These are phyloP conservation scores for Yamadazyma spencermartinsiae DNA, from an alignment of 1,139 yeast species.

Conservation along the genomic window DNA sequence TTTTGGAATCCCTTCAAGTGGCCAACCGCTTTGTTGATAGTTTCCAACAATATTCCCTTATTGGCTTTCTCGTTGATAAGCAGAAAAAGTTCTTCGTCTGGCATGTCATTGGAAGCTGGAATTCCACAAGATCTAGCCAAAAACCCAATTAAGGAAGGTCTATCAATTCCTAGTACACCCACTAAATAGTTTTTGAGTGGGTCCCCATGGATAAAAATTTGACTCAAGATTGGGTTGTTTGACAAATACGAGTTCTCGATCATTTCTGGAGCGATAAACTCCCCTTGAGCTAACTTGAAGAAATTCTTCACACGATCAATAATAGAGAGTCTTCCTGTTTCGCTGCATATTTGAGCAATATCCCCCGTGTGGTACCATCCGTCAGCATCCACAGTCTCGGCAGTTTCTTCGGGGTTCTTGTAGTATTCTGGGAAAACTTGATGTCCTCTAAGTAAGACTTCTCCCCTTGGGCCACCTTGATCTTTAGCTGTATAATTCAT, in stretches of 20 bases:
- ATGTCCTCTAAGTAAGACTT: conserved; percentile 39
- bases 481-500: conserved; percentile 36
- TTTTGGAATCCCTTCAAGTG: conserved; percentile 56
- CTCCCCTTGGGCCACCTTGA: conserved; percentile 42
- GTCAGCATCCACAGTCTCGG: conserved; percentile 51
- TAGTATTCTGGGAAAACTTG: conserved; percentile 40
- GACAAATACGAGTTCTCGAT: conserved; percentile 41
- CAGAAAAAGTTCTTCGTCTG: conserved; percentile 24
- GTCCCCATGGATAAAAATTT: conserved; percentile 57
- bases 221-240: conserved; percentile 31
- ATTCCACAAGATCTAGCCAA: conserved; percentile 20
- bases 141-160: conserved; percentile 18
- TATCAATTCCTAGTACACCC: conserved; percentile 60
- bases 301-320: conserved; percentile 47
- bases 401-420: conserved; percentile 41
- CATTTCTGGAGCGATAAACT: conserved; percentile 44
- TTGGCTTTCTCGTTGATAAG: conserved; percentile 29
- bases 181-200: conserved; percentile 60
- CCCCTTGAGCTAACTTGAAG: conserved; percentile 49
- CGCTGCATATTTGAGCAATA: conserved; percentile 31
- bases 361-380: conserved; percentile 53
- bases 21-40: conserved; percentile 26
- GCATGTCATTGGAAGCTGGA: conserved; percentile 12
- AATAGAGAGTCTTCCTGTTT: conserved; percentile 29
- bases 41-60: conserved; percentile 27